Evolutionary conservation across 768 basidiomycete species (phyloP).

Genomic region (Trametes punicea): DNA sequence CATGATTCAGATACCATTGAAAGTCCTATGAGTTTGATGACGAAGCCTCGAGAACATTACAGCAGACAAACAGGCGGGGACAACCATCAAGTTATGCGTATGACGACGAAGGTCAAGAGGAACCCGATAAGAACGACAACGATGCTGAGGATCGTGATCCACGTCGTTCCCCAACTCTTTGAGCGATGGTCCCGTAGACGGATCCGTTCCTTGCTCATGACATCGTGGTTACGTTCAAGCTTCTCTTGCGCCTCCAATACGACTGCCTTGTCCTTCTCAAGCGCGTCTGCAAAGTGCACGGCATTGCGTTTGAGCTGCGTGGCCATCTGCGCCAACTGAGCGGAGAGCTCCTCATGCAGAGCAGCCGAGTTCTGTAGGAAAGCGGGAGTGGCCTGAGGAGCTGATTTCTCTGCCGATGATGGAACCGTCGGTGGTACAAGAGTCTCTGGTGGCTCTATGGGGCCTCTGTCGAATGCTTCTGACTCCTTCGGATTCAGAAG

Average conservation of each 20-base stretch:
- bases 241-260: constrained; percentile 66
- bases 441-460: constrained; percentile 29
- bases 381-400: constrained; percentile 26
- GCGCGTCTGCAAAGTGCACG: constrained; percentile 65
- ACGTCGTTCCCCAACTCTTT: constrained; percentile 52
- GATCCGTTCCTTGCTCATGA: constrained; percentile 62
- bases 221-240: constrained; percentile 67
- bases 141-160: constrained; percentile 49
- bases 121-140: constrained; percentile 67
- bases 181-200: constrained; percentile 43
- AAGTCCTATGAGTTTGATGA: no score
- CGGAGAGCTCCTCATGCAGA: constrained; percentile 71
- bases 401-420: constrained; percentile 5
- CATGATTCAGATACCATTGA: no score
- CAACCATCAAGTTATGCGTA: constrained; percentile 55
- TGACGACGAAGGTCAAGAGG: constrained; percentile 66
- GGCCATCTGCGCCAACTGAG: constrained; percentile 82
- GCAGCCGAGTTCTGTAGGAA: constrained; percentile 54
- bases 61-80: no score
- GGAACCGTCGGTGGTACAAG: constrained; percentile 31
- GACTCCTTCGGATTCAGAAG: constrained; percentile 39
- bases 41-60: no score
- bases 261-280: constrained; percentile 73
- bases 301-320: constrained; percentile 83
- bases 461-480: constrained; percentile 14